Evolutionary conservation across 345 rosid species (phyloP), one percentile per base, ranked within the genome.

Genomic region (Carallia pectinifolia): DNA sequence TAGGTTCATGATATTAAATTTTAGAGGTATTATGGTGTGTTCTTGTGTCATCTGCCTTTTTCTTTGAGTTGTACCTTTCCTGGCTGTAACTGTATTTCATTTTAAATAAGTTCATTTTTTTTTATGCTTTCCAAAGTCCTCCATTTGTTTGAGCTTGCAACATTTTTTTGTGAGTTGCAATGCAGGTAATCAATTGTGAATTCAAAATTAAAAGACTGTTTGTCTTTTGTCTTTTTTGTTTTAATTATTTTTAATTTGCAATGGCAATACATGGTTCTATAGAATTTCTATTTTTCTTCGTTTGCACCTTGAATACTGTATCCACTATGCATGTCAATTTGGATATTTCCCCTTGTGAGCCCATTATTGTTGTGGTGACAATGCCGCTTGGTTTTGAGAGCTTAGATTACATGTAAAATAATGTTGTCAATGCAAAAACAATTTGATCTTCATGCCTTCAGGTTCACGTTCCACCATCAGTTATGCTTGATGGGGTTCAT

Each of bases 381-480:
- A 10, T 9, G 16, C 50, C 50, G 12, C 50, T 44, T 12, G 5
- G 10, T 19, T 15, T n/a, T 44, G 30, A 27, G 17, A 33, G 50
- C 52, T 34, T 56, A 61, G 29, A 34, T 29, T 12, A 33, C 4
- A 18, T 40, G 37, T 37, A 58, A 56, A 44, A 44, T 44, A 44
- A 44, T 12, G 27, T 53, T 66, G 39, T 9, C 30, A 6, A 6
- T 3, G 62, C 13, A 56, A 44, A 23, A 17, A 54, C 40, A 59
- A 52, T 36, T 60, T 7, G 37, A 37, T 61, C 29, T 47, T 74
- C 47, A 23, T 76, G 13, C 62, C 68, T 79, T 78, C 82, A 90
- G 99, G 99, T 95, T 85, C 90, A 91, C 76, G 96, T 95, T 71
- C 99, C 99, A 62, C 88, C 86, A 10, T 89, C 99, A 18, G 85